A percentile compares a stretch with the other conserved stretches of the same genome.
These are phyloP conservation scores for Plasmopara viticola DNA, from an alignment of 352 stramenopile species.

Conservation along the genomic window DNA sequence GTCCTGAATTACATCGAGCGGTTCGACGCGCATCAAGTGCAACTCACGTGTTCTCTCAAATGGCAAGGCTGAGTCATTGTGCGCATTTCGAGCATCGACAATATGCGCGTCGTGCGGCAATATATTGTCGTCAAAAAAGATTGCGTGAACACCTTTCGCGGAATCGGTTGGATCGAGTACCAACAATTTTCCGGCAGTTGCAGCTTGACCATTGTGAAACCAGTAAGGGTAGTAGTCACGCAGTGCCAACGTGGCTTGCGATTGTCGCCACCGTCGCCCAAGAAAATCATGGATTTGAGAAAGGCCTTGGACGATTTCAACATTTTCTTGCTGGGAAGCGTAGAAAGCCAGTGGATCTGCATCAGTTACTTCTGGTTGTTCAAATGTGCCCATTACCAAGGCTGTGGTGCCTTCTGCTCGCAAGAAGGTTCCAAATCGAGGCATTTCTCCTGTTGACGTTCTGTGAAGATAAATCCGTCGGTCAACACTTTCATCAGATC, in stretches of 20 bases:
- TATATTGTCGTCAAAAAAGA: slow-evolving; percentile 86
- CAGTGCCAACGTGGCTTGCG: slow-evolving; percentile 57
- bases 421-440: slow-evolving; percentile 62
- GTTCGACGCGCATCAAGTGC: slow-evolving; percentile 57
- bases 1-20: slow-evolving; percentile 49
- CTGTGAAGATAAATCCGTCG: slow-evolving; percentile 40
- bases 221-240: slow-evolving; percentile 76
- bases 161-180: slow-evolving; percentile 29
- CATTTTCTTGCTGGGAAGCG: slow-evolving; percentile 1
- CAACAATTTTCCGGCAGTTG: slow-evolving; percentile 54
- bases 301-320: slow-evolving; percentile 32
- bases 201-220: slow-evolving; percentile 48
- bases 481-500: slow-evolving; percentile 39
- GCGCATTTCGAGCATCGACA: slow-evolving; percentile 43
- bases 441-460: slow-evolving; percentile 7
- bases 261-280: slow-evolving; percentile 34
- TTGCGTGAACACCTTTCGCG: slow-evolving; percentile 24
- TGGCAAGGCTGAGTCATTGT: slow-evolving; percentile 18
- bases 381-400: slow-evolving; percentile 67
- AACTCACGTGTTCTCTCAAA: slow-evolving; percentile 40
- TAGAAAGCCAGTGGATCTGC: slow-evolving; percentile 36
- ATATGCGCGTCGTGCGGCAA: slow-evolving; percentile 61
- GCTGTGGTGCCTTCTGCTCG: slow-evolving; percentile 40
- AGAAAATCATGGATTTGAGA: slow-evolving; percentile 48
- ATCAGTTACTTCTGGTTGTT: slow-evolving; percentile 35